Evolutionary conservation across 108 stramenopile genomes (phyloP), one percentile per base, ranked within the genome.

Genomic region (Conticribra guillardii): DNA sequence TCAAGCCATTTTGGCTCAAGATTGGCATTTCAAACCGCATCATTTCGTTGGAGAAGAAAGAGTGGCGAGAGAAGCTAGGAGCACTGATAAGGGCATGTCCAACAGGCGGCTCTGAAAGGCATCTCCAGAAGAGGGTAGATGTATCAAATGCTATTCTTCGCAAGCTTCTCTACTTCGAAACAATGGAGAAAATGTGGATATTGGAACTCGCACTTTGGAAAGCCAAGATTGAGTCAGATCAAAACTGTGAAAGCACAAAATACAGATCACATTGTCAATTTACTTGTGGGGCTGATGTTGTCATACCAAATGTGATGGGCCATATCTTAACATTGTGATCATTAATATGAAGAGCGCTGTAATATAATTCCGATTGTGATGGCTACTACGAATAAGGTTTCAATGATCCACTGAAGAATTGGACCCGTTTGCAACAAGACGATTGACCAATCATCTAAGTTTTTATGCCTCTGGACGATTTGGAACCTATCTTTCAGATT

Each of bases 151-250:
- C 26, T 15, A 52, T 64, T 29, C 51, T 52, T 28, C 31, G 63
- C 1, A 50, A 52, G 31, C 27, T 64, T 14, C 9, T 29, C 18
- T 30, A 26, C 30, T 64, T 50, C 28, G 63, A 64, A 33, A 31
- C 30, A 50, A 27, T 52, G 2, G 63, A 24, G n/a, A 24, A 52
- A 52, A 64, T 64, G 63, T 64, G 63, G 63, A 29, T 64, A 4
- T 23, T 64, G 21, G 63, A 64, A 22, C 51, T 64, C 17, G 63
- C 48, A 31, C 21, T 64, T 15, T 64, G 63, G 63, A 64, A 64
- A 19, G 3, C 63, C 14, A 50, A 52, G 3, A 22, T 64, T 17
- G 63, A 50, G 27, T n/a, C 31, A 31, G 29, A 28, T 21, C 16
- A 27, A 5, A 27, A 21, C 51, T 16, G 49, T 33, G 2, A 50